Conservation (phyloP, 345 rosid species). For the Populus pruinosa region DNA sequence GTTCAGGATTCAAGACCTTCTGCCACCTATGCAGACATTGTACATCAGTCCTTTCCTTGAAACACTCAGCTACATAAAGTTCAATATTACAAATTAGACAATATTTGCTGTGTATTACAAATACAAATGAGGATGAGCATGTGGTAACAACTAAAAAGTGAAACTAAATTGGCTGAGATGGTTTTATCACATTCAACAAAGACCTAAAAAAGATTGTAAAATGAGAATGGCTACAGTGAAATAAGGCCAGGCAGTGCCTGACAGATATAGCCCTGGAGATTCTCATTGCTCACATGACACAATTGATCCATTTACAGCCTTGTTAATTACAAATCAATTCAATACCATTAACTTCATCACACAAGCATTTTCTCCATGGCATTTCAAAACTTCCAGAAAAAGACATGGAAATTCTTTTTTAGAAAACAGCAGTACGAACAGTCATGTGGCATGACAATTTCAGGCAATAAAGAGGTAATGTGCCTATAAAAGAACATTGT, state of each 20-base stretch:
- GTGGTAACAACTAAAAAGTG: neutral
- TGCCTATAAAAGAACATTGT: neutral
- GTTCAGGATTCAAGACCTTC: conserved; percentile 98
- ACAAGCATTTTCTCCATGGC: neutral
- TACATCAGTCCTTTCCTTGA: conserved; percentile 98
- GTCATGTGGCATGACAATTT: neutral
- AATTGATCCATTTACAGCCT: neutral
- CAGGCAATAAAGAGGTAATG: neutral
- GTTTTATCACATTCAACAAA: neutral
- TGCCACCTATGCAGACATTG: conserved; percentile 99
- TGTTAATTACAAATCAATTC: neutral
- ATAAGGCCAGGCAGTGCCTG: neutral
- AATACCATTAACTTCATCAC: neutral
- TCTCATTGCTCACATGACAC: neutral
- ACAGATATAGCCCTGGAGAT: neutral
- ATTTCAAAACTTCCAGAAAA: neutral
- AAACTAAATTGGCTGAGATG: neutral
- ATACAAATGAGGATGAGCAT: neutral
- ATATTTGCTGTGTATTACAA: neutral
- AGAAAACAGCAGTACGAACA: neutral
- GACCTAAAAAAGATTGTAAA: neutral
- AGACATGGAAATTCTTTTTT: neutral
- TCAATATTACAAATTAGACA: conserved; percentile 31
- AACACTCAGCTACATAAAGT: conserved; percentile 78
- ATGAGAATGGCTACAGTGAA: neutral